phyloP scores from a whole-genome alignment of 2,329 filamentous ascomycete species.

The Arthrinium puccinioides region DNA sequence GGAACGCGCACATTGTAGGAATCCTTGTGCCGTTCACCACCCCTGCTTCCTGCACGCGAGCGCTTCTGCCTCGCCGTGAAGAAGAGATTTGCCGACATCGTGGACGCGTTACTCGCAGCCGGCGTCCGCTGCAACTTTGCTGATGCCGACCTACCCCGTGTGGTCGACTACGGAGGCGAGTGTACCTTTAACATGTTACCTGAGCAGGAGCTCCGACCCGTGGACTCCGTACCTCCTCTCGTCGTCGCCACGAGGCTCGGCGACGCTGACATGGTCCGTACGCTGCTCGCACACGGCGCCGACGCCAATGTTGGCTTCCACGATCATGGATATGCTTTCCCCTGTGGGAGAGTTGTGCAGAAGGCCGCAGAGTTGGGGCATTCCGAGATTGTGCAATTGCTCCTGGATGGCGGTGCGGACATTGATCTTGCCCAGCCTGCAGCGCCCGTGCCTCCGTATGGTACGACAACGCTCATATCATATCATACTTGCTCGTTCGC shows the following conservation, averaged over 20 bases:
- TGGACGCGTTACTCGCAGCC: not conserved
- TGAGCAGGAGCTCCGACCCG: not conserved
- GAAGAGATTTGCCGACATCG: not conserved
- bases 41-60: not conserved
- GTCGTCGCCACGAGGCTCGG: not conserved
- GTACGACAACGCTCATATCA: not conserved
- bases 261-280: slow-evolving; percentile 1
- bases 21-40: not conserved
- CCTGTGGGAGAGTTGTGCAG: not conserved
- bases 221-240: slow-evolving; percentile 2
- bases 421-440: not conserved
- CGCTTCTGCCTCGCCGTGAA: slow-evolving; percentile 2
- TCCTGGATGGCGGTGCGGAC: not conserved
- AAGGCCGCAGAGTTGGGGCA: not conserved
- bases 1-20: not conserved
- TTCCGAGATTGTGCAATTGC: not conserved
- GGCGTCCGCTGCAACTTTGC: slow-evolving; percentile 1
- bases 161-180: not conserved
- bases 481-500: not conserved
- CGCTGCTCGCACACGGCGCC: slow-evolving; percentile 2
- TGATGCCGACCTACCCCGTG: not conserved
- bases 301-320: slow-evolving; percentile 3
- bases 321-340: not conserved
- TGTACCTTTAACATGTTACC: not conserved
- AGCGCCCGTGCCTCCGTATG: not conserved